These are phyloP conservation scores for Tulasnella sp. DNA, from an alignment of 768 basidiomycete species.

Conservation along the genomic window DNA sequence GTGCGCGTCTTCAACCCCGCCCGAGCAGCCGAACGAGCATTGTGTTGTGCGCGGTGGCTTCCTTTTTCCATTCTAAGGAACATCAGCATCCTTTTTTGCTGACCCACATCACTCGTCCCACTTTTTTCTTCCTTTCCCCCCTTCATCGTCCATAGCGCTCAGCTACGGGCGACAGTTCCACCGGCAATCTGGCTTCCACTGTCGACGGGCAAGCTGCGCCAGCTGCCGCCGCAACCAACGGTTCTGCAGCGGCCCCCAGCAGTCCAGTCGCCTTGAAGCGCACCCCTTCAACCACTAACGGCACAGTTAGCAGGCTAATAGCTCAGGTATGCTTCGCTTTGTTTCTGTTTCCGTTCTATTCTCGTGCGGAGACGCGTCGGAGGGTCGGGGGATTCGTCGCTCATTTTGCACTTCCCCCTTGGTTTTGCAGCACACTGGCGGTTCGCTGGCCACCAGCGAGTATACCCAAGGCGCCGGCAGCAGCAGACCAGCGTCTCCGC, in stretches of 20 bases:
- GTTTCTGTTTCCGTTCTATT: not conserved
- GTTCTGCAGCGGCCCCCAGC: not conserved
- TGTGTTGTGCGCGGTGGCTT: not conserved
- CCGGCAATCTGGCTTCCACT: not conserved
- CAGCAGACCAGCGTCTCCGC: slow-evolving; percentile 8
- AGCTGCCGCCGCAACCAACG: not conserved
- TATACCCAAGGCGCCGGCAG: not conserved
- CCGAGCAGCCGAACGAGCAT: not conserved
- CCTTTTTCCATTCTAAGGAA: not conserved
- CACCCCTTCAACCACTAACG: not conserved
- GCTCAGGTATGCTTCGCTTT: not conserved
- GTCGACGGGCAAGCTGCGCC: not conserved
- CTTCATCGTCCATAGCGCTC: not conserved
- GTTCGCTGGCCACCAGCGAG: slow-evolving; percentile 5
- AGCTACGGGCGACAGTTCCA: not conserved
- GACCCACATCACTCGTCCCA: not conserved
- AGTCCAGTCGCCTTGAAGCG: not conserved
- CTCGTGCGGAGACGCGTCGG: not conserved
- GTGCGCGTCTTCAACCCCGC: not conserved
- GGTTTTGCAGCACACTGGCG: slow-evolving; percentile 7
- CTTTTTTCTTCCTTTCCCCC: not conserved
- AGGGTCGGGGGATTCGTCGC: not conserved
- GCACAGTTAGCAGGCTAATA: slow-evolving; percentile 2
- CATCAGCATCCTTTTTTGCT: not conserved
- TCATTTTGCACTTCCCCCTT: not conserved